Percentiles rank a stretch among this genome's conserved stretches.
phyloP scores from a whole-genome alignment of 331 rosid genomes.

The Quercus tomentella region DNA sequence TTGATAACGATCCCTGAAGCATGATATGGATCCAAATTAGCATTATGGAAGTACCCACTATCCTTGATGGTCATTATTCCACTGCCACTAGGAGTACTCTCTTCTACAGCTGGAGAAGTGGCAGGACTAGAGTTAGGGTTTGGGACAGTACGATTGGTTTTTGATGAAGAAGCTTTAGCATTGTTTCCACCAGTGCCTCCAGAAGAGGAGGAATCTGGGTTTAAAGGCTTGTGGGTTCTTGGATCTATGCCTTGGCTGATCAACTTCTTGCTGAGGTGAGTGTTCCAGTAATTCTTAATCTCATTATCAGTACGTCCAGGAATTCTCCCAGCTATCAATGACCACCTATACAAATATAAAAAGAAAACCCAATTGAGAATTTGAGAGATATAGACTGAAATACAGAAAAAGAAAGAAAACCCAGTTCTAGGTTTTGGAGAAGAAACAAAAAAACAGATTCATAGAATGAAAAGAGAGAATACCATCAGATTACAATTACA shows the following conservation, averaged over 20 bases:
- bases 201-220: background rate
- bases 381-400: background rate
- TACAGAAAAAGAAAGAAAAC: background rate
- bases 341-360: slow-evolving; percentile 45
- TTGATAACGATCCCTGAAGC: background rate
- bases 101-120: background rate
- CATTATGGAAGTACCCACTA: background rate
- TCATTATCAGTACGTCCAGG: slow-evolving; percentile 83
- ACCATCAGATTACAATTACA: too few relatives aligned
- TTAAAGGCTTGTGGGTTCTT: slow-evolving; percentile 81
- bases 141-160: slow-evolving; percentile 5
- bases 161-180: slow-evolving; percentile 1
- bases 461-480: background rate
- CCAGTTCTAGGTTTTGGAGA: background rate
- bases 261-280: slow-evolving; percentile 89
- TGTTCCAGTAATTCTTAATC: slow-evolving; percentile 80
- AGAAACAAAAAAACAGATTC: background rate
- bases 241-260: slow-evolving; percentile 91
- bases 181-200: background rate
- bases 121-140: slow-evolving; percentile 1
- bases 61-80: slow-evolving; percentile 1
- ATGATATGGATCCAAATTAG: slow-evolving; percentile 11
- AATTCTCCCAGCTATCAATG: slow-evolving; percentile 87
- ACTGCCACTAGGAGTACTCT: background rate
- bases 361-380: too few relatives aligned